A percentile compares a stretch with the other conserved stretches of the same genome.
Conservation (phyloP, 179 eudicot species). For the Camellia oleifera region DNA sequence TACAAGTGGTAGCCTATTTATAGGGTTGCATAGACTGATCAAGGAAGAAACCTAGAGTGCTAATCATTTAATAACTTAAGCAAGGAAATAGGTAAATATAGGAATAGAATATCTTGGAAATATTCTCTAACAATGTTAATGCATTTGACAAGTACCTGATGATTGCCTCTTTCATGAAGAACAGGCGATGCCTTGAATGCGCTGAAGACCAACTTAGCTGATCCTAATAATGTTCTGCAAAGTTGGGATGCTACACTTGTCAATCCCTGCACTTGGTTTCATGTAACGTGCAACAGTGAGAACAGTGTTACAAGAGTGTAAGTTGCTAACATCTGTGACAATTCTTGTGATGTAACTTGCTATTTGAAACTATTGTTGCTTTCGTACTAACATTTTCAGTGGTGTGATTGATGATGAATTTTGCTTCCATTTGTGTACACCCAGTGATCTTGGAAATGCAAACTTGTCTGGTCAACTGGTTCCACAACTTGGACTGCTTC, state of each 20-base stretch:
- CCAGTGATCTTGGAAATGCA: constrained; percentile 50
- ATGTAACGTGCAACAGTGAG: constrained; percentile 40
- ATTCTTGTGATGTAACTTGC: neutral
- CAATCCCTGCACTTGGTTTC: constrained; percentile 55
- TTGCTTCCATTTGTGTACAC: neutral
- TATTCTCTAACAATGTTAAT: neutral
- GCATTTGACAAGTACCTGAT: neutral
- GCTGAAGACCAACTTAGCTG: constrained; percentile 32
- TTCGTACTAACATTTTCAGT: neutral
- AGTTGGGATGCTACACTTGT: constrained; percentile 56
- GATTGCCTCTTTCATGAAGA: constrained; percentile 1
- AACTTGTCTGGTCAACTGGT: constrained; percentile 40
- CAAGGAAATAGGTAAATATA: too few species aligned
- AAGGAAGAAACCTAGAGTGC: too few species aligned
- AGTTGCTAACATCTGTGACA: constrained; percentile 11
- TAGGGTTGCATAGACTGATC: too few species aligned
- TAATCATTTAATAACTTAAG: too few species aligned
- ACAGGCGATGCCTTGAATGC: constrained; percentile 47
- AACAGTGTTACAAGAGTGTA: constrained; percentile 49
- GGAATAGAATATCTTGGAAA: too few species aligned
- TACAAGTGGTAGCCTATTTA: too few species aligned
- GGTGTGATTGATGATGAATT: neutral
- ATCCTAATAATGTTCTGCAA: constrained; percentile 48
- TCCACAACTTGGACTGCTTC: constrained; percentile 42
- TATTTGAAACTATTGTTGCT: neutral